Conservation (phyloP, 2,329 filamentous ascomycete genomes). For the Graphium sp. region DNA sequence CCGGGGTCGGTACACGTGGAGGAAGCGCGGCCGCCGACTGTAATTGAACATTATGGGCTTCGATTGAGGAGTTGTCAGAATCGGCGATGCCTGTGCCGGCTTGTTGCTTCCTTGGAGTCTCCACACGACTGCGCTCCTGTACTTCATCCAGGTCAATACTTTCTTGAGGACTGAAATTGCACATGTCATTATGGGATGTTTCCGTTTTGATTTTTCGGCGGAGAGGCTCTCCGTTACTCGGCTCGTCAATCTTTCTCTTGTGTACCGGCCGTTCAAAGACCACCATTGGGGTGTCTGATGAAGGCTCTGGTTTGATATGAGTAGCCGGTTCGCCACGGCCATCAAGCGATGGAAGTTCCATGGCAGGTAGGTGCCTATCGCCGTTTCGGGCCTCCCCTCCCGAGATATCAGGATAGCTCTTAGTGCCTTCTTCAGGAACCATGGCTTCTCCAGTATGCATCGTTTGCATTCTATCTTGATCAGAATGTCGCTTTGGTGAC, state of each 20-base stretch:
- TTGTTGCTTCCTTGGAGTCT: too few species aligned
- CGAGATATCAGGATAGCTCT: too few species aligned
- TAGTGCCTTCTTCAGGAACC: neutral
- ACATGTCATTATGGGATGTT: constrained; percentile 7
- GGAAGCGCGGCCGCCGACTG: too few species aligned
- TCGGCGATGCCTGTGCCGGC: too few species aligned
- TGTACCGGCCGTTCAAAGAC: constrained; percentile 30
- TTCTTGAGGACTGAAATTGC: constrained; percentile 23
- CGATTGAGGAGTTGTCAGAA: too few species aligned
- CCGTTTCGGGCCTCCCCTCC: constrained; percentile 1
- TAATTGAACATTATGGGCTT: too few species aligned
- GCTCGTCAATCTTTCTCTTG: constrained; percentile 23
- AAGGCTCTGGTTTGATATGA: constrained; percentile 31
- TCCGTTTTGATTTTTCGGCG: constrained; percentile 25
- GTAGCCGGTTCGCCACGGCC: neutral
- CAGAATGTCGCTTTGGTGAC: neutral
- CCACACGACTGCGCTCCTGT: too few species aligned
- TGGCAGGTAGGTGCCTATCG: constrained; percentile 1
- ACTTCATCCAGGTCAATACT: constrained; percentile 41
- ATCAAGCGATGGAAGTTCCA: constrained; percentile 1
- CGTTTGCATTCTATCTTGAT: neutral
- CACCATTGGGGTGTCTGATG: constrained; percentile 33
- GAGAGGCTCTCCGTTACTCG: constrained; percentile 9
- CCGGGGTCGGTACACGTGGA: too few species aligned
- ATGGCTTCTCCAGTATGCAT: neutral